Evolutionary conservation across 768 basidiomycete genomes (phyloP), one percentile per base, ranked within the genome.

Genomic region (Lentinula detonsa): DNA sequence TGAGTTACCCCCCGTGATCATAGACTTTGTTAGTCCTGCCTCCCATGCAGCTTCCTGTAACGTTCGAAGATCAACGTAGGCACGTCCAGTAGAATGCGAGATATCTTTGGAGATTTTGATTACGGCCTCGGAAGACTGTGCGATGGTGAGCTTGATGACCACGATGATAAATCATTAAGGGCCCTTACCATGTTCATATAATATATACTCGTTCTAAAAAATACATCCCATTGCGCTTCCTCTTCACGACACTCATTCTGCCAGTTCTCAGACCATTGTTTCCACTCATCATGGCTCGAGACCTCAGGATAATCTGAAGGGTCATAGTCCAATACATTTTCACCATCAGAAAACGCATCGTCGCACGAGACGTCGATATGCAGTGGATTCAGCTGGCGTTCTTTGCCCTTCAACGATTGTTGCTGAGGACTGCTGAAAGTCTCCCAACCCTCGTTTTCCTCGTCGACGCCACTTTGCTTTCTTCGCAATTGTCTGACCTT

Each of bases 41-140:
- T 76, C 78, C 94, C 94, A 98, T 64, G 88, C 86, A 1, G 93
- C 88, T 0, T 84, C 79, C 68, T 95, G 90, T 6, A 96, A 71
- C 6, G 85, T 76, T 2, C 78, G 67, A 37, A 88, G 74, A 0
- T 91, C 82, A 3, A 90, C 90, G 69, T 85, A 95, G 0, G 86
- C 81, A 15, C 77, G 78, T 3, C 82, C 79, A 0, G 90, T 93
- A 0, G 80, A 78, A 0, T 89, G 86, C 23, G 91, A 95, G 39
- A 85, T 75, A 66, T 96, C 91, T 58, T 79, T 78, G 11, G 91
- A 88, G 46, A 95, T 85, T 18, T 73, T 68, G 43, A 91, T 83
- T 34, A 96, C 77, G 69, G 95, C 90, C 28, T 95, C 93, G 68
- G 90, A 84, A 11, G 82, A 74, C 93, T 95, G 67, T 5, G n/a